Base-by-base conservation (phyloP, 768 basidiomycete species). In the Agaricus blazei region DNA sequence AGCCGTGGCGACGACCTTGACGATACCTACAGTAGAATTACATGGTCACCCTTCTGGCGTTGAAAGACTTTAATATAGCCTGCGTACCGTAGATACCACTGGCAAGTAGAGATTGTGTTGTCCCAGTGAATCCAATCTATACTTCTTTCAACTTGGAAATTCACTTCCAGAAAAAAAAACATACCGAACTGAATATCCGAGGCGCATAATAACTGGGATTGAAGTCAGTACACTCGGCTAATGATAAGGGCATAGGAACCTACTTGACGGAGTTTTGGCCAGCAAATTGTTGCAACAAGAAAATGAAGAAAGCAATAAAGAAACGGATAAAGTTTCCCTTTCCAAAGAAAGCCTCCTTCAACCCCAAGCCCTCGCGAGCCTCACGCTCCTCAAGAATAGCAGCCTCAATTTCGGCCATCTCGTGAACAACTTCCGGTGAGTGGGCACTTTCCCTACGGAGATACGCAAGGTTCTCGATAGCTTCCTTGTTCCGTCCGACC, bases 321-420 rank as follows among this genome's bases (percentile, higher is more conserved):
- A 94, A 93, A 24, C 93, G 85, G 57, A 85, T 72, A 45, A 83
- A 79, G 70, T 93, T 93, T 46, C 93, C 92, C 65, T 88, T 88
- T 19, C 86, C 86, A 38, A 89, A 73, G 72, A 92, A 87, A 2
- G 88, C 88, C 61, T 90, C 85, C 60, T 75, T 81, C 56, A 78
- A 59, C 1, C 87, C 85, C 9, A 90, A 74, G 6, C 84, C 86
- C n/a, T 70, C 59, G 9, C 87, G 81, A 6, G 83, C 80, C 45
- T 76, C 79, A 9, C 76, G 78, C 65, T 93, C 91, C 67, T 92
- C 90, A 27, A 75, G 65, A 54, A 93, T 84, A 9, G 86, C 85
- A 1, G 89, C 88, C 58, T 89, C 82, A 57, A 94, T 93, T 67
- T 94, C 92, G 15, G 85, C 84, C 65, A 87, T 76, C 64, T 90